A percentile compares a stretch with the other conserved stretches of the same genome.
These are phyloP conservation scores for Fusarium bactridioides DNA, from an alignment of 2,329 filamentous ascomycete species.

Conservation along the genomic window DNA sequence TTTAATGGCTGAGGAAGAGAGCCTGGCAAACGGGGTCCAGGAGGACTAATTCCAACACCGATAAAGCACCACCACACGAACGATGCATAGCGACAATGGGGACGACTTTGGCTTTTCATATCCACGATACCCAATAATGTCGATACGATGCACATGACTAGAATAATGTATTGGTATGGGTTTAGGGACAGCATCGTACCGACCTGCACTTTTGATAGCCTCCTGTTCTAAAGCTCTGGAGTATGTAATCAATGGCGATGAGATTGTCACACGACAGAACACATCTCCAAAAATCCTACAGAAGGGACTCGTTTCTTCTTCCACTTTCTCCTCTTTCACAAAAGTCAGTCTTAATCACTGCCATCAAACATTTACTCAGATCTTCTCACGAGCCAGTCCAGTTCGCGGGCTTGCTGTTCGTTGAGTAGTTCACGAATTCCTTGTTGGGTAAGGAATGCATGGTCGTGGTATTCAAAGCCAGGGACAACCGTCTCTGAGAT, in stretches of 20 bases:
- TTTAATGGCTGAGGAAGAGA: not conserved
- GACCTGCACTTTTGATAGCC: not conserved
- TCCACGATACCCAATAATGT: slow-evolving; percentile 38
- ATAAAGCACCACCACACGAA: not conserved
- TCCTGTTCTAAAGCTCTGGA: not conserved
- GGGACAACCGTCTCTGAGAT: slow-evolving; percentile 75
- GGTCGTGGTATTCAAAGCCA: slow-evolving; percentile 72
- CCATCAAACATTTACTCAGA: not conserved
- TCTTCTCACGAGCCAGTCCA: slow-evolving; percentile 55
- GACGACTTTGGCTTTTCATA: slow-evolving; percentile 24
- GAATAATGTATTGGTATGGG: slow-evolving; percentile 21
- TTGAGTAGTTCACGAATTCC: slow-evolving; percentile 61
- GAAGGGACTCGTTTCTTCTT: not conserved
- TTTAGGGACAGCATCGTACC: not conserved
- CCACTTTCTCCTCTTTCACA: not conserved
- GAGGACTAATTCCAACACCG: not conserved
- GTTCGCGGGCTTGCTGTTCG: slow-evolving; percentile 55
- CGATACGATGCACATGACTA: slow-evolving; percentile 37
- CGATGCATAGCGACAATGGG: slow-evolving; percentile 1
- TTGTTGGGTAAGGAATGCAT: slow-evolving; percentile 68
- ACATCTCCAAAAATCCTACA: not conserved
- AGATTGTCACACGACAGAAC: not conserved
- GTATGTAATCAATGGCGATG: not conserved
- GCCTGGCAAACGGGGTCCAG: not conserved
- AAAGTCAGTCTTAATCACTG: not conserved